Conservation (phyloP, 495 filamentous ascomycete genomes). For the Xylaria longipes region DNA sequence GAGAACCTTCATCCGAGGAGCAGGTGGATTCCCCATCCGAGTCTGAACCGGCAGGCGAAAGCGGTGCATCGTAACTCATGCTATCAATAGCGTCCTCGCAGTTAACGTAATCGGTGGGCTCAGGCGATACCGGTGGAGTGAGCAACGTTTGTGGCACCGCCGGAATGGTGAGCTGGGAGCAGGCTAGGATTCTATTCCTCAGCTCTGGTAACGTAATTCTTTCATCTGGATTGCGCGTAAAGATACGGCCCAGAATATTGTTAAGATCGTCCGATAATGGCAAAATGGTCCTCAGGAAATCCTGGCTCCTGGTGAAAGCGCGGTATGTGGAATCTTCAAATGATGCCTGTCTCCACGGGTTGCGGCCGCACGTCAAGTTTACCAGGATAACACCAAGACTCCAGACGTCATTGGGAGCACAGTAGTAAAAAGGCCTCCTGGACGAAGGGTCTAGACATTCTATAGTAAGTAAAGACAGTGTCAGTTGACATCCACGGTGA, state of each 20-base stretch:
- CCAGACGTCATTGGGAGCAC: constrained; percentile 97
- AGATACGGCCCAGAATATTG: constrained; percentile 84
- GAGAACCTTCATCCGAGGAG: constrained; percentile 55
- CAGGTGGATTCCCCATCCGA: constrained; percentile 54
- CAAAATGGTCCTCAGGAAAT: constrained; percentile 91
- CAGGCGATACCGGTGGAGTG: constrained; percentile 47
- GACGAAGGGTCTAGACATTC: constrained; percentile 92
- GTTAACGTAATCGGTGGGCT: constrained; percentile 52
- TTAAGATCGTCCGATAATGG: constrained; percentile 92
- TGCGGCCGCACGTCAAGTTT: constrained; percentile 96
- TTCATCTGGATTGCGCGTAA: constrained; percentile 85
- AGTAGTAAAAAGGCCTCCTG: constrained; percentile 83
- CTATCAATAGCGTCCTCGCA: constrained; percentile 49
- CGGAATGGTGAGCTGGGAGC: constrained; percentile 72
- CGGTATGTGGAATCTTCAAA: constrained; percentile 93
- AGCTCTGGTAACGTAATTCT: constrained; percentile 87
- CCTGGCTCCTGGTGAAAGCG: constrained; percentile 83
- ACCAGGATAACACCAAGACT: constrained; percentile 96
- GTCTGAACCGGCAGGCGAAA: constrained; percentile 49
- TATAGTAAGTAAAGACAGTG: constrained; percentile 49
- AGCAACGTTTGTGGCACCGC: constrained; percentile 35
- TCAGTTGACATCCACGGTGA: constrained; percentile 36
- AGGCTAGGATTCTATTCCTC: constrained; percentile 75
- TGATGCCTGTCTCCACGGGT: constrained; percentile 97
- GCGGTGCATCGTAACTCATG: constrained; percentile 44